Evolutionary conservation across 2,329 filamentous ascomycete genomes (phyloP), one percentile per base, ranked within the genome.

Genomic region (Aphanoascus verrucosus): DNA sequence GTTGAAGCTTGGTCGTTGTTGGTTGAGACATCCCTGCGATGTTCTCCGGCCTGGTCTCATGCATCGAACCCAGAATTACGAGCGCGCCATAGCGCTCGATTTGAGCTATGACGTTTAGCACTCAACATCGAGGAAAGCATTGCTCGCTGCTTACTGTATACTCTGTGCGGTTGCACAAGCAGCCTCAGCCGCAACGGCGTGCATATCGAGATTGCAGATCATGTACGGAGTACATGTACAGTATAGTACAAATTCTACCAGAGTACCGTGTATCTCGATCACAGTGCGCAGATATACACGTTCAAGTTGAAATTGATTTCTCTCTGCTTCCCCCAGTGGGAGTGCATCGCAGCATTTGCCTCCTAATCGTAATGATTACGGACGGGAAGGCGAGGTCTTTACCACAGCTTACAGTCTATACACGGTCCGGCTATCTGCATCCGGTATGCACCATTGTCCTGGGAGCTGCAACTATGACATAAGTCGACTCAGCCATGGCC

Each of bases 161-260:
- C 3, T 15, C 12, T 19, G 17, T 14, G 17, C 17, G 15, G 23
- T 14, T 43, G 41, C 17, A 14, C 14, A 28, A 28, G 23, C 23
- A 32, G 12, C n/a, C 32, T 48, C 45, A 48, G 45, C 45, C 45
- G 45, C 45, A 48, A 19, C 11, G 15, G 11, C 20, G 45, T 48
- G 45, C 23, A 34, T 28, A 28, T 46, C 20, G 44, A 17, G 32
- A 17, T 37, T 38, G 45, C 45, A 48, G 45, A 48, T 48, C 45
- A 48, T 28, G n/a, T n/a, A n/a, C n/a, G n/a, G n/a, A n/a, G n/a
- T n/a, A n/a, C n/a, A n/a, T n/a, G n/a, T n/a, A n/a, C n/a, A n/a
- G n/a, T n/a, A n/a, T n/a, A n/a, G n/a, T n/a, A n/a, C n/a, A n/a
- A n/a, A n/a, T n/a, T n/a, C n/a, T n/a, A n/a, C n/a, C n/a, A n/a